Evolutionary conservation across 257 asterid species (phyloP).

Genomic region (Solanum corneliomulleri): DNA sequence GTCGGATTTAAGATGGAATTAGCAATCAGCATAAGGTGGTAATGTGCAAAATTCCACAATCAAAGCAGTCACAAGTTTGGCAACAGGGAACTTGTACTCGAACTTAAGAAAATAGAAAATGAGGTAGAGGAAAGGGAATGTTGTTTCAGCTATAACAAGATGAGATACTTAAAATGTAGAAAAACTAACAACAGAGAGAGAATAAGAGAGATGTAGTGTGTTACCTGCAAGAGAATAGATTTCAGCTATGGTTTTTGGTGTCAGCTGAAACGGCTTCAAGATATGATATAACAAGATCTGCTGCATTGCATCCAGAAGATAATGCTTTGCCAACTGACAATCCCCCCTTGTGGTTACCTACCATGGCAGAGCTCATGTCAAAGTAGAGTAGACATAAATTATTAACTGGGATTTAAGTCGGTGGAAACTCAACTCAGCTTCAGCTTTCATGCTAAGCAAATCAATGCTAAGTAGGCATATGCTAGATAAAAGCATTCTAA

Average conservation of each 20-base stretch:
- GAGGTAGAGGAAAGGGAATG: neutral
- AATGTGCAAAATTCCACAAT: neutral
- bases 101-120: neutral
- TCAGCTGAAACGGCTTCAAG: conserved; percentile 30
- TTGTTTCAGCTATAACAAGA: neutral
- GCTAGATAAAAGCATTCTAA: neutral
- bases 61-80: neutral
- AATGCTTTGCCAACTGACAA: conserved; percentile 89
- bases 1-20: neutral
- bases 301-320: conserved; percentile 76
- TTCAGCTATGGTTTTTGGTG: neutral
- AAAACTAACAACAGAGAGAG: neutral
- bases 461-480: neutral
- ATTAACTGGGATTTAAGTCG: neutral
- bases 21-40: neutral
- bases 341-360: conserved; percentile 95
- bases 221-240: neutral
- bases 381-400: neutral
- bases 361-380: conserved; percentile 1
- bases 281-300: conserved; percentile 79
- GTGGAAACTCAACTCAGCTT: neutral
- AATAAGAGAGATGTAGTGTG: neutral
- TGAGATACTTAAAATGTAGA: neutral
- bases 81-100: neutral
- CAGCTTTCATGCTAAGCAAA: neutral